These are phyloP conservation scores for Pseudogymnoascus sp. DNA, from an alignment of 2,329 filamentous ascomycete genomes.

Conservation along the genomic window DNA sequence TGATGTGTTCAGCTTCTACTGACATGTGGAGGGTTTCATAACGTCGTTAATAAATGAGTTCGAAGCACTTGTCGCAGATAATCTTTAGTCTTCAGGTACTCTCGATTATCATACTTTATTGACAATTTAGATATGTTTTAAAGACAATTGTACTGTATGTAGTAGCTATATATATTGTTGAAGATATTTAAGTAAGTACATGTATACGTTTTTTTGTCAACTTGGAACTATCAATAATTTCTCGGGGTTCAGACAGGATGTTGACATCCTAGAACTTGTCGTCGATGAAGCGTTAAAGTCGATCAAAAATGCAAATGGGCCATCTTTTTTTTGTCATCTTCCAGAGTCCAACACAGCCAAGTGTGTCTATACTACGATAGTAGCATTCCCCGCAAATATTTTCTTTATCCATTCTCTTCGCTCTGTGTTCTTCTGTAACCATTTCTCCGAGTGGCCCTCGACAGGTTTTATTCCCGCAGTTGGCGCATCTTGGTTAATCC, in stretches of 20 bases:
- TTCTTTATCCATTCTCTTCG: background rate
- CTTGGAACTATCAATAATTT: background rate
- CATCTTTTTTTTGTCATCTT: background rate
- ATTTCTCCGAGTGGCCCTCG: slow-evolving; percentile 16
- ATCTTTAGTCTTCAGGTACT: background rate
- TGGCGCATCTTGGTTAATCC: slow-evolving; percentile 16
- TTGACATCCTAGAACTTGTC: background rate
- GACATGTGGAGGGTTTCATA: background rate
- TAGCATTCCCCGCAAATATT: background rate
- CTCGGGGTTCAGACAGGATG: background rate
- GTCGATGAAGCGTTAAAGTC: background rate
- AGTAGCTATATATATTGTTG: background rate
- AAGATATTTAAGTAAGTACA: background rate
- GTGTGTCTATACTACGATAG: background rate
- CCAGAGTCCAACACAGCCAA: background rate
- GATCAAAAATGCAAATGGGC: background rate
- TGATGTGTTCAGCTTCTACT: background rate
- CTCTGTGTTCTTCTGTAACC: slow-evolving; percentile 14
- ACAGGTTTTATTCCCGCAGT: slow-evolving; percentile 13
- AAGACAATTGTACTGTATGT: background rate
- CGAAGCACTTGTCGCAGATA: background rate
- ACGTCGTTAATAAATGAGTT: background rate
- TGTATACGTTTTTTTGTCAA: background rate
- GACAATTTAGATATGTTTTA: background rate
- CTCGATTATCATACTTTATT: background rate